phyloP scores from a whole-genome alignment of 805 yeast species.

The Danielia reshetovae region DNA sequence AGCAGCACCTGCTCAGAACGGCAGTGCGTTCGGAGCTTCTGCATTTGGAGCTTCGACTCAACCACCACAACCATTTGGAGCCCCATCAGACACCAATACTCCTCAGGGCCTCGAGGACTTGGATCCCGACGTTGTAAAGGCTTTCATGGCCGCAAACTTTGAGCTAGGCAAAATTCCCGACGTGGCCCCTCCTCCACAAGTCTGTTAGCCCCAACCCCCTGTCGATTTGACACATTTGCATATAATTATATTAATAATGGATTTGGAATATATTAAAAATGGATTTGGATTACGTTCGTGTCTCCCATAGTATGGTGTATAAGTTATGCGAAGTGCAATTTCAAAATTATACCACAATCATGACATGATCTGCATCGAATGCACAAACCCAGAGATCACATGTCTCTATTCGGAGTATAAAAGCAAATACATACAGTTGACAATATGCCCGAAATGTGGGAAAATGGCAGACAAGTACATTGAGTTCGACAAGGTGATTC shows the following conservation, averaged over 20 bases:
- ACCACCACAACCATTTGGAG: conserved; percentile 2
- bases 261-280: too few relatives aligned
- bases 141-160: conserved; percentile 48
- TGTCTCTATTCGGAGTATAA: conserved; percentile 70
- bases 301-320: too few relatives aligned
- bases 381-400: conserved; percentile 57
- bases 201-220: too few relatives aligned
- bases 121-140: conserved; percentile 38
- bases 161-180: conserved; percentile 68
- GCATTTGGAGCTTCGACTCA: conserved; percentile 1
- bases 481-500: conserved; percentile 80
- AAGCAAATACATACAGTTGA: conserved; percentile 71
- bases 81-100: conserved; percentile 1
- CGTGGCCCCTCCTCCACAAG: conserved; percentile 57
- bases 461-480: conserved; percentile 84
- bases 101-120: conserved; percentile 29
- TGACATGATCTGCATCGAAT: conserved; percentile 87
- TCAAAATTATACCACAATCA: not conserved
- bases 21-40: conserved; percentile 6
- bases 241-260: too few relatives aligned
- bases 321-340: too few relatives aligned
- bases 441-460: conserved; percentile 70
- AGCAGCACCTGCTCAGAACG: conserved; percentile 3
- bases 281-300: too few relatives aligned
- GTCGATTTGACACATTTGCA: too few relatives aligned